Percentiles rank a stretch among this genome's conserved stretches.
Evolutionary conservation across 2,329 filamentous ascomycete species (phyloP).

Genomic region (Penicillium expansum): DNA sequence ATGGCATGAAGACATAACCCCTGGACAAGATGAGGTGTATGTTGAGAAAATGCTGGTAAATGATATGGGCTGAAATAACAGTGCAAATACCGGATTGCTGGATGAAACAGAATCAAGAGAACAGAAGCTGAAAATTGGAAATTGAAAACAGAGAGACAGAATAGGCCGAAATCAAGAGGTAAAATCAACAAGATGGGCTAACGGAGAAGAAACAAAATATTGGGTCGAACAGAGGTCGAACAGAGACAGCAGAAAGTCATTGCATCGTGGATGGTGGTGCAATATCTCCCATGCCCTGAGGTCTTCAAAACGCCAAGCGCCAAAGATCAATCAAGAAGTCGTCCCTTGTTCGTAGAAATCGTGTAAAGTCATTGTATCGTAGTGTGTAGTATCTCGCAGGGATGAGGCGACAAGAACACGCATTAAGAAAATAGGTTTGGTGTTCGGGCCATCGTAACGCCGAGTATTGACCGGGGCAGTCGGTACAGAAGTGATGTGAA

Average conservation of each 20-base stretch:
- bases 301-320: slow-evolving; percentile 17
- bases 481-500: not conserved
- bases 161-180: not conserved
- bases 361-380: slow-evolving; percentile 18
- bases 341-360: slow-evolving; percentile 19
- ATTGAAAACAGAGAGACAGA: slow-evolving; percentile 2
- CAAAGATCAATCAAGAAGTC: slow-evolving; percentile 17
- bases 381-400: not conserved
- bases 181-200: not conserved
- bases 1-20: not conserved
- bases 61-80: slow-evolving; percentile 4
- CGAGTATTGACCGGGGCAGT: not conserved
- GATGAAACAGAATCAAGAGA: not conserved
- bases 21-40: slow-evolving; percentile 1
- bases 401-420: slow-evolving; percentile 9
- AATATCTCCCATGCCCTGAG: slow-evolving; percentile 9
- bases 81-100: slow-evolving; percentile 3
- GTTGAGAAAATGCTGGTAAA: slow-evolving; percentile 5
- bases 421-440: not conserved
- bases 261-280: slow-evolving; percentile 6
- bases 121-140: slow-evolving; percentile 1
- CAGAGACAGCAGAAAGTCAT: not conserved
- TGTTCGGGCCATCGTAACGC: not conserved
- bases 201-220: slow-evolving; percentile 1
- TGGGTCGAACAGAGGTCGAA: not conserved